Conservation (phyloP, 805 yeast genomes). For the Tetrapisispora taiwanensis region DNA sequence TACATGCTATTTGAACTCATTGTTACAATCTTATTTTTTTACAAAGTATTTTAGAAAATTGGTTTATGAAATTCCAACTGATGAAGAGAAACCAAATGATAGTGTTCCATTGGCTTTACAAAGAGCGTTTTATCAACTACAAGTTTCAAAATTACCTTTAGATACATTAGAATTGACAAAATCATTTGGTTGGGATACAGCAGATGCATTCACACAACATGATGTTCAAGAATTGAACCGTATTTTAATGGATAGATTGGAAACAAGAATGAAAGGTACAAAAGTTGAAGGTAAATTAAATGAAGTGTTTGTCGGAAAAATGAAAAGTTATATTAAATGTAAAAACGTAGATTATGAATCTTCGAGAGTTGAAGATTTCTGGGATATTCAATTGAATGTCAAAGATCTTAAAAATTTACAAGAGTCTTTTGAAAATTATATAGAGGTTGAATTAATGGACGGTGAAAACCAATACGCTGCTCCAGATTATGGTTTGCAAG, state of each 20-base stretch:
- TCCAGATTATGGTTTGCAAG: constrained; percentile 81
- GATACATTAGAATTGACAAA: constrained; percentile 80
- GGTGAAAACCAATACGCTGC: constrained; percentile 97
- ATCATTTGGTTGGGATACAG: constrained; percentile 95
- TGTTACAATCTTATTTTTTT: constrained; percentile 81
- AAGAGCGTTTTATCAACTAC: constrained; percentile 71
- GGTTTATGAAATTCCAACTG: constrained; percentile 85
- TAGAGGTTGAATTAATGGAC: constrained; percentile 76
- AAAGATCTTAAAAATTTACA: constrained; percentile 64
- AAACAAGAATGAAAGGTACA: constrained; percentile 83
- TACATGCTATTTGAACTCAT: constrained; percentile 89
- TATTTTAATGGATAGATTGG: constrained; percentile 88
- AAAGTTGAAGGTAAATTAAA: constrained; percentile 63
- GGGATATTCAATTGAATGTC: constrained; percentile 97
- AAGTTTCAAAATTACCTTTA: constrained; percentile 62
- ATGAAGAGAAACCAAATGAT: constrained; percentile 39
- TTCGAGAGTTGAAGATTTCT: constrained; percentile 83
- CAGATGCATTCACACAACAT: constrained; percentile 94
- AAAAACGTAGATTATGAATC: constrained; percentile 89
- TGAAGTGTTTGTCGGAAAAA: constrained; percentile 87
- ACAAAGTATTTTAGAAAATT: constrained; percentile 73
- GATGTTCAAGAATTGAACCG: constrained; percentile 96
- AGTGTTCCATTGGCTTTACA: constrained; percentile 81
- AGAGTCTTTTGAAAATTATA: constrained; percentile 75
- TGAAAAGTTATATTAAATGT: constrained; percentile 91